Base-by-base conservation (phyloP, 192 early-diverging fungal species). In the Lobulomyces angularis region DNA sequence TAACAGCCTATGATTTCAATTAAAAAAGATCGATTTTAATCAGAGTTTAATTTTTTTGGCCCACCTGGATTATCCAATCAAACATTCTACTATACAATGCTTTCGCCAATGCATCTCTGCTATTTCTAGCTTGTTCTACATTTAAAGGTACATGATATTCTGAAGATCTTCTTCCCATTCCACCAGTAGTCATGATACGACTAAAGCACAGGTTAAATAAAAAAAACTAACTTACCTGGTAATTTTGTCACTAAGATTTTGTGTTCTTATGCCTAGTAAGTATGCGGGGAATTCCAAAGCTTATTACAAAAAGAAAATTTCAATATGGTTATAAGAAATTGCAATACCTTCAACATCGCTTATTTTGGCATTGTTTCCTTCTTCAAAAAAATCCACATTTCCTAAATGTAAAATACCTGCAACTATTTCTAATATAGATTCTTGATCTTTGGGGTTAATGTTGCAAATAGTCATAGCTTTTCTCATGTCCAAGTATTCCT, bases 341-440 rank as follows among this genome's bases (percentile, higher is more conserved):
- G 14, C n/a, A 8, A 17, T 23, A 30, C 51, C 22, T 43, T 51
- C 24, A 59, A 35, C 32, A 32, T 65, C 58, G 2, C 59, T 50
- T 9, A 64, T 43, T 23, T 37, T 46, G 8, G 84, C 88, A 26
- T 80, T 71, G 46, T 80, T 73, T 9, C 53, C 77, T 40, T 80
- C 79, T 55, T 95, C 90, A 16, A 51, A 50, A 58, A 98, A 98
- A 37, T 82, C 70, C 19, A 91, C 65, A 53, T 98, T 98, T 42
- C 95, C 95, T 27, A 98, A 64, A 80, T 95, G 95, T 55, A 98
- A 68, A 48, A 98, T 82, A 27, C 82, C 84, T 7, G 90, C 85
- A 27, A 98, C 62, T 62, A 97, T 90, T 42, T 83, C 70, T 55
- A 91, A 84, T 30, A 98, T 85, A 24, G 82, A 70, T 46, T 74